Evolutionary conservation across 225 moss, liverwort and hornwort species (phyloP), one percentile per base, ranked within the genome.

Genomic region (Neckera pumila): DNA sequence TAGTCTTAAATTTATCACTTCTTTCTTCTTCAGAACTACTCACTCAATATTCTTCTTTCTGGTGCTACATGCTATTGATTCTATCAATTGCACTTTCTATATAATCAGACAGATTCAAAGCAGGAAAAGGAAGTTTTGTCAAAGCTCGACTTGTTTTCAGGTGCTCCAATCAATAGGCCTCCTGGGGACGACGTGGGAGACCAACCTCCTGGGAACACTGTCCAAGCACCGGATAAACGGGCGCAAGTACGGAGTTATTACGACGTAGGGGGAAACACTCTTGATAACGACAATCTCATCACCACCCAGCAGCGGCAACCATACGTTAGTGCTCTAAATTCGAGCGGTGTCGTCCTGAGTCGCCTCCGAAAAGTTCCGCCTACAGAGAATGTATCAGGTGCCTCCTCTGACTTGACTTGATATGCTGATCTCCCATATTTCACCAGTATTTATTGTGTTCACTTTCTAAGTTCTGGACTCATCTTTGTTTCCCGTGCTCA

Each of bases 51-150:
- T 90, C 63, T 73, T 72, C 63, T 53, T 30, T 38, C 51, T 9
- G 59, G 54, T 20, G 75, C 60, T 62, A 31, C 31, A 16, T 43
- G 27, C 43, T 58, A n/a, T 74, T 62, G 26, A 81, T 49, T 85
- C 49, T 84, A 72, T 49, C 65, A 72, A 61, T 81, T 87, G 82
- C 22, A 77, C 54, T 88, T 90, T 62, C 92, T 90, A 85, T 83
- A 57, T 40, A 62, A 73, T 61, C 43, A 76, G 86, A 76, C 86
- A 94, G 94, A 94, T 83, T 77, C 80, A 43, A 92, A 93, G 66
- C 94, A 94, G 91, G 93, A 94, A 87, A 87, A 80, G 49, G 93
- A 89, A 58, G 87, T 94, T 67, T 74, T 94, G 80, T 92, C 90
- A n/a, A 94, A 90, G 86, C 94, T 94, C 43, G 88, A 89, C 88